Conservation (phyloP, 2,329 filamentous ascomycete genomes). For the Canariomyces notabilis region DNA sequence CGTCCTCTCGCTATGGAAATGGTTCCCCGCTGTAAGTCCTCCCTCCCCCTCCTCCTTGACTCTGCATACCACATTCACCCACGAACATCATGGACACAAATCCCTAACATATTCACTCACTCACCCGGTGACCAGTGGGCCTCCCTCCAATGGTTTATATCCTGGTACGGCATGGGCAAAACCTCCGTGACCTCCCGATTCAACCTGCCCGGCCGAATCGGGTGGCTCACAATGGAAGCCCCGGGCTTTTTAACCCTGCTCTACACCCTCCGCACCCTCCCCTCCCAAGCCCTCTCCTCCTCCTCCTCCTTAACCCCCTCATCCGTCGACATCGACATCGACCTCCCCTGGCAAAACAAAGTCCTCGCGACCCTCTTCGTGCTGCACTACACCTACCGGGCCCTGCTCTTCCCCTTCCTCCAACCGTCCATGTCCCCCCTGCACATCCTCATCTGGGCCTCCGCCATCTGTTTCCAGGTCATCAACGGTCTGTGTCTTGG, state of each 20-base stretch:
- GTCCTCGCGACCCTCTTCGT: conserved; percentile 66
- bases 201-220: conserved; percentile 84
- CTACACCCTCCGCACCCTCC: conserved; percentile 71
- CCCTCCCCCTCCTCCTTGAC: conserved; percentile 4
- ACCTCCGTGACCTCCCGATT: conserved; percentile 69
- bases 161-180: conserved; percentile 89
- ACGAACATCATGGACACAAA: too few species aligned
- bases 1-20: conserved; percentile 48
- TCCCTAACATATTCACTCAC: not conserved
- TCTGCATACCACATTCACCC: too few species aligned
- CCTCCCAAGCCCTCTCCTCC: conserved; percentile 50
- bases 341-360: conserved; percentile 72
- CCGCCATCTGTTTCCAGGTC: conserved; percentile 70
- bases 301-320: too few species aligned
- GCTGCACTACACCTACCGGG: conserved; percentile 88
- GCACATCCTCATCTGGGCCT: conserved; percentile 60
- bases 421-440: conserved; percentile 93
- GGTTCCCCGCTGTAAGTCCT: conserved; percentile 47
- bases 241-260: conserved; percentile 71
- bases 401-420: conserved; percentile 73
- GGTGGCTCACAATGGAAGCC: conserved; percentile 84
- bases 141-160: conserved; percentile 66
- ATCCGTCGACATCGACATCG: conserved; percentile 35
- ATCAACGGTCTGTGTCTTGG: conserved; percentile 73
- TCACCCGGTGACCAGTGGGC: conserved; percentile 51